Evolutionary conservation across 2,329 filamentous ascomycete species (phyloP), one percentile per base, ranked within the genome.

Genomic region (Colletotrichum sp.): DNA sequence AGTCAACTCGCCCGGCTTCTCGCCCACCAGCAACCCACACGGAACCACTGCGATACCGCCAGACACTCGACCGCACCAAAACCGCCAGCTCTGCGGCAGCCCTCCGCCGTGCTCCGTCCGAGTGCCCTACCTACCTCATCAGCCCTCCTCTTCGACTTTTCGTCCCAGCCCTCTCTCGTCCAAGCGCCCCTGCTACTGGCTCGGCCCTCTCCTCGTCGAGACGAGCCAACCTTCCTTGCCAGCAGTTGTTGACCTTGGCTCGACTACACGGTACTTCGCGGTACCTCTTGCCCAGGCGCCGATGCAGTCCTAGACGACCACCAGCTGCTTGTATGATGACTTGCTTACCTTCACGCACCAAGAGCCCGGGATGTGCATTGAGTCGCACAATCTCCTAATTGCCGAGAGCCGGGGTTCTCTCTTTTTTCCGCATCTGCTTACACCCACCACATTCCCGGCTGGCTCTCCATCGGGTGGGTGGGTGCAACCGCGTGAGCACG

Each of bases 171-270:
- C 27, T 65, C n/a, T n/a, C 22, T 73, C 64, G 55, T 66, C 68
- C 68, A 56, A 56, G 69, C 62, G 61, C 62, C 43, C 69, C 61
- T 64, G 62, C 69, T 56, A 67, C 70, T 75, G 73, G 68, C 68
- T 75, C 64, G 73, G 73, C 48, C 70, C 64, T 68, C 30, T 65
- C 39, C 70, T 67, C 61, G 32, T 22, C 52, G 72, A 60, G 52
- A 75, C 69, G 62, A 72, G 62, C 39, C 30, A 43, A 43, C 30
- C 25, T 62, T 27, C 48, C 32, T 22, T 64, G 61, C 22, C 10
- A 52, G n/a, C n/a, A 36, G 61, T 36, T 22, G n/a, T 22, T 27
- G 30, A 22, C 22, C 60, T 64, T 64, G 60, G 60, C 60, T 64
- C 18, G 34, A 64, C 30, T 36, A 25, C 66, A 69, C 27, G 25